Conservation (phyloP, 2,329 filamentous ascomycete genomes). For the Aspergillus oerlinghausenensis region DNA sequence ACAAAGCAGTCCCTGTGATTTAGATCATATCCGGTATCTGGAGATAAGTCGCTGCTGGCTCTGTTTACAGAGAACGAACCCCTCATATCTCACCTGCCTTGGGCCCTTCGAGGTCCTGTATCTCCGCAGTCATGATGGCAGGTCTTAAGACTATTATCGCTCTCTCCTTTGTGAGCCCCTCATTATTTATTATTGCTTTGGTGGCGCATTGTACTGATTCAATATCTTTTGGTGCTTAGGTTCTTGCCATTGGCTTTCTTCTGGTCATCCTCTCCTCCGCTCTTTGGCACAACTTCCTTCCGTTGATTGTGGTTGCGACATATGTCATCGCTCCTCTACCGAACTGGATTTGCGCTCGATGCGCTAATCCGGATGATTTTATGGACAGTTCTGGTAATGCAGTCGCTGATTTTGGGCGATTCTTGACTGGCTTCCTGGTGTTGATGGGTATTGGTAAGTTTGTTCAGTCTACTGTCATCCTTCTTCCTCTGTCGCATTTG, state of each 20-base stretch:
- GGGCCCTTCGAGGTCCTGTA: conserved; percentile 18
- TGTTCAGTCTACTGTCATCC: neutral
- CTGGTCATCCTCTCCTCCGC: conserved; percentile 98
- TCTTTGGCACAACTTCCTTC: conserved; percentile 90
- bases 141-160: conserved; percentile 99
- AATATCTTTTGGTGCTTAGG: conserved; percentile 39
- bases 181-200: neutral
- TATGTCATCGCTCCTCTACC: conserved; percentile 91
- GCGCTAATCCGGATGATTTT: conserved; percentile 91
- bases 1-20: conserved; percentile 1
- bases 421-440: conserved; percentile 91
- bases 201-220: neutral
- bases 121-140: conserved; percentile 56
- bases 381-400: conserved; percentile 79
- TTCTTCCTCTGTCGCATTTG: neutral
- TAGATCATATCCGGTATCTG: neutral
- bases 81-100: conserved; percentile 1
- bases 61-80: conserved; percentile 1
- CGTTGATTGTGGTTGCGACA: conserved; percentile 90
- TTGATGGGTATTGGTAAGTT: conserved; percentile 92
- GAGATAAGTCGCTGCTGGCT: neutral
- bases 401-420: conserved; percentile 87
- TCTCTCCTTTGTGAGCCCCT: conserved; percentile 76
- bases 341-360: conserved; percentile 91
- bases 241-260: conserved; percentile 96